These are phyloP conservation scores for Cyberlindnera saturnus DNA, from an alignment of 805 yeast species.

Conservation along the genomic window DNA sequence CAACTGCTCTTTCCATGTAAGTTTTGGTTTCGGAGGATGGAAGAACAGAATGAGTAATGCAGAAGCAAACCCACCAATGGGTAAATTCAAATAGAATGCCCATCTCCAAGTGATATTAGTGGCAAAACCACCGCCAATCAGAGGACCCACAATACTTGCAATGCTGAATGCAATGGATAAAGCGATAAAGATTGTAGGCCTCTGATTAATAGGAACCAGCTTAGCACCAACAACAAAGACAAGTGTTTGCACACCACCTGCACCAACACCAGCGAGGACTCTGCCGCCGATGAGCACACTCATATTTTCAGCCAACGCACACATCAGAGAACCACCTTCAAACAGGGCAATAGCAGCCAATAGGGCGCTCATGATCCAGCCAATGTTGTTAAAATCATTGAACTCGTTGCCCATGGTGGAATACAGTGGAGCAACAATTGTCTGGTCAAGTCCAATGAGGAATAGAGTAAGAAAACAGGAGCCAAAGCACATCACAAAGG, in stretches of 20 bases:
- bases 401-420: slow-evolving; percentile 42
- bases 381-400: slow-evolving; percentile 42
- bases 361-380: slow-evolving; percentile 54
- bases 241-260: slow-evolving; percentile 58
- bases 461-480: slow-evolving; percentile 19
- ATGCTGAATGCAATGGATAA: slow-evolving; percentile 33
- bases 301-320: slow-evolving; percentile 51
- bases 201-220: slow-evolving; percentile 28
- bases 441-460: slow-evolving; percentile 7
- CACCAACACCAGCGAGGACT: slow-evolving; percentile 68
- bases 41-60: slow-evolving; percentile 25
- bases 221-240: slow-evolving; percentile 54
- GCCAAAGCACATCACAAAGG: slow-evolving; percentile 9
- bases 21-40: too few relatives aligned
- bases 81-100: slow-evolving; percentile 60
- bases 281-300: slow-evolving; percentile 65
- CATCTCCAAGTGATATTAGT: slow-evolving; percentile 62
- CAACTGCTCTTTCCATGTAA: too few relatives aligned
- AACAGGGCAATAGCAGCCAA: slow-evolving; percentile 43
- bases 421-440: too few relatives aligned
- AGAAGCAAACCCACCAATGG: slow-evolving; percentile 46
- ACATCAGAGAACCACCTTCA: slow-evolving; percentile 55
- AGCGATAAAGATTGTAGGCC: slow-evolving; percentile 17
- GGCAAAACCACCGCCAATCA: slow-evolving; percentile 63
- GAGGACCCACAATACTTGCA: slow-evolving; percentile 54